Base-by-base conservation (phyloP, 805 yeast species). In the Ogataea nonfermentans region DNA sequence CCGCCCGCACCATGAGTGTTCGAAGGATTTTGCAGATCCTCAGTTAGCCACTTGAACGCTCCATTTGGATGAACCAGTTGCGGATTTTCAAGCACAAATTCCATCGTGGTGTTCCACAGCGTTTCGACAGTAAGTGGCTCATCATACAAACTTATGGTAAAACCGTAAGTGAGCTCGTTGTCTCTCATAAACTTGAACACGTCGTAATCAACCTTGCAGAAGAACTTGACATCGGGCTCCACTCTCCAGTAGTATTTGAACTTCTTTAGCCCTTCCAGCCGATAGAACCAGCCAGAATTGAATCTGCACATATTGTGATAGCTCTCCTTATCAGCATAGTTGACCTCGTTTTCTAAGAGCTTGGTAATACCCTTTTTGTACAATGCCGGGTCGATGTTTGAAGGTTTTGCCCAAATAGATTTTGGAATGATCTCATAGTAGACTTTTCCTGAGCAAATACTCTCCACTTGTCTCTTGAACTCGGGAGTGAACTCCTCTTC, bases 171-270 rank as follows among this genome's bases (percentile, higher is more conserved):
- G 66, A 83, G 78, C 42, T 76, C 69, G 59, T 83, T 77, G 56
- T 81, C 87, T 52, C 77, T 77, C 95, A 87, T 84, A 66, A 70
- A 84, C 63, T 79, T 74, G 74, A 87, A 87, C 9, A 85, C 66
- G 58, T 87, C 96, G 61, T 83, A 83, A 52, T 79, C 79, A 43
- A 89, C 68, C 59, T 86, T 87, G 67, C 95, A 88, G 63, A 66
- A 76, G 47, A 85, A 72, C 58, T 76, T 74, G 52, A 81, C 78
- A 51, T 76, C 82, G 10, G 96, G 96, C 65, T 89, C 96, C 25
- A 89, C 90, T 63, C 95, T 79, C 96, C 96, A 89, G 71, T 86
- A 87, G 75, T 83, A 88, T 55, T 82, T 85, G 71, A 81, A 89
- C 17, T 79, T 76, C 44, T 70, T 65, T 62, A 88, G 56, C 35